phyloP scores from a whole-genome alignment of 2,329 filamentous ascomycete genomes.

The Lojkania enalia region DNA sequence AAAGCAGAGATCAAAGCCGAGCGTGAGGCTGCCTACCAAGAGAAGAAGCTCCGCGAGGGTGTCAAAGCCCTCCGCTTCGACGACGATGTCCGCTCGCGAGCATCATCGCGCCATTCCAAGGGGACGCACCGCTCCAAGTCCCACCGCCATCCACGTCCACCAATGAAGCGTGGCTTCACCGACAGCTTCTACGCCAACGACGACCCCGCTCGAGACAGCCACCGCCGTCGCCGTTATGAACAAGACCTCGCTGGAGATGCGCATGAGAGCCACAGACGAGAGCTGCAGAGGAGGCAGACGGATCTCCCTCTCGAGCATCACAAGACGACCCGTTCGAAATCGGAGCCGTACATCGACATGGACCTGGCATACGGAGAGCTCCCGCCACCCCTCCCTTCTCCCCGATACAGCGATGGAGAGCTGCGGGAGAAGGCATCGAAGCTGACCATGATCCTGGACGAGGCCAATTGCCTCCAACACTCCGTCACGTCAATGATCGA shows the following conservation, averaged over 20 bases:
- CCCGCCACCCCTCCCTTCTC: constrained; percentile 66
- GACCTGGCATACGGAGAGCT: constrained; percentile 87
- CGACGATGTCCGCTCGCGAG: constrained; percentile 44
- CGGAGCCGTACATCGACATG: constrained; percentile 72
- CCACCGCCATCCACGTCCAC: constrained; percentile 29
- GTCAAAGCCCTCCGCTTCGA: constrained; percentile 53
- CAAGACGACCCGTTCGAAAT: constrained; percentile 40
- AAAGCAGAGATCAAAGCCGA: constrained; percentile 80
- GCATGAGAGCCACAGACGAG: constrained; percentile 38
- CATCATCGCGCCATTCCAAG: constrained; percentile 33
- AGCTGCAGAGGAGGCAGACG: constrained; percentile 50
- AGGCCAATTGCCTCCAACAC: constrained; percentile 87
- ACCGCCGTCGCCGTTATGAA: constrained; percentile 30
- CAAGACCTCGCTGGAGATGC: constrained; percentile 35
- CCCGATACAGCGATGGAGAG: constrained; percentile 57
- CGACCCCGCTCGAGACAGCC: constrained; percentile 24
- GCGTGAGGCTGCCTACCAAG: constrained; percentile 61
- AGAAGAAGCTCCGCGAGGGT: constrained; percentile 63
- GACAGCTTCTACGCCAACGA: constrained; percentile 53
- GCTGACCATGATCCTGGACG: constrained; percentile 77
- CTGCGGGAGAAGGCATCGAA: constrained; percentile 70
- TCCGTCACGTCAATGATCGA: constrained; percentile 81
- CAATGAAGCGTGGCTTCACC: constrained; percentile 50
- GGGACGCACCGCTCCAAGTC: constrained; percentile 31
- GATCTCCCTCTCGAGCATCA: constrained; percentile 33